A percentile compares a stretch with the other conserved stretches of the same genome.
These are phyloP conservation scores for Calonectria multiphialidica DNA, from an alignment of 2,329 filamentous ascomycete genomes.

Conservation along the genomic window DNA sequence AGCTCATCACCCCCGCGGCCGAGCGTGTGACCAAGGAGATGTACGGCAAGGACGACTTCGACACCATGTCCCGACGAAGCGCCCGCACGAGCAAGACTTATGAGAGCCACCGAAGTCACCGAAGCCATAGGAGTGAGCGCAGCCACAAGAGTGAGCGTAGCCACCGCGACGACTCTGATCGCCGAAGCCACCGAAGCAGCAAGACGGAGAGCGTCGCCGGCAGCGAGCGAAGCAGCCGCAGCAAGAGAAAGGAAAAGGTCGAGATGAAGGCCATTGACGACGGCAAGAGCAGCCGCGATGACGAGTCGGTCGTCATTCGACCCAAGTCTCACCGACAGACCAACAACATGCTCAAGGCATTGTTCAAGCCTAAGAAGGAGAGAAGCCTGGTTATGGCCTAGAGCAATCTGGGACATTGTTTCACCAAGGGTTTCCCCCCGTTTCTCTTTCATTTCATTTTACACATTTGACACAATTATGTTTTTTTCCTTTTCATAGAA, in stretches of 20 bases:
- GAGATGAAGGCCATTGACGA: slow-evolving; percentile 53
- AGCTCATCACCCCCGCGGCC: slow-evolving; percentile 69
- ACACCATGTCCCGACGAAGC: slow-evolving; percentile 52
- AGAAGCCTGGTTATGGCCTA: slow-evolving; percentile 48
- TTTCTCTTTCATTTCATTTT: slow-evolving; percentile 1
- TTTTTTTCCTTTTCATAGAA: slow-evolving; percentile 16
- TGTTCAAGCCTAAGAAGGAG: slow-evolving; percentile 67
- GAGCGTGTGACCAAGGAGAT: slow-evolving; percentile 57
- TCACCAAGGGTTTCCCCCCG: neutral
- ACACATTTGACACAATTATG: slow-evolving; percentile 14
- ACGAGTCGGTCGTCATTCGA: slow-evolving; percentile 57
- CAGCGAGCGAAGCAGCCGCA: slow-evolving; percentile 50
- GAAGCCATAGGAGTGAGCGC: slow-evolving; percentile 44
- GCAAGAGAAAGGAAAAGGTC: slow-evolving; percentile 47
- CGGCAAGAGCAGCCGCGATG: slow-evolving; percentile 47
- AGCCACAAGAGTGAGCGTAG: slow-evolving; percentile 46
- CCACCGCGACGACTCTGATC: slow-evolving; percentile 39
- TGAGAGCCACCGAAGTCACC: slow-evolving; percentile 44
- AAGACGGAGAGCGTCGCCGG: slow-evolving; percentile 52
- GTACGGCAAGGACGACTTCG: slow-evolving; percentile 53
- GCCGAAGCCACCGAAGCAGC: slow-evolving; percentile 33
- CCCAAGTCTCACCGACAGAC: slow-evolving; percentile 61
- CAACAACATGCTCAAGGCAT: slow-evolving; percentile 67
- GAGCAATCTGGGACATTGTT: slow-evolving; percentile 15
- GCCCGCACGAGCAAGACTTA: slow-evolving; percentile 46